Base-by-base conservation (phyloP, 129 eudicot genomes). In the Glebionis coronaria region DNA sequence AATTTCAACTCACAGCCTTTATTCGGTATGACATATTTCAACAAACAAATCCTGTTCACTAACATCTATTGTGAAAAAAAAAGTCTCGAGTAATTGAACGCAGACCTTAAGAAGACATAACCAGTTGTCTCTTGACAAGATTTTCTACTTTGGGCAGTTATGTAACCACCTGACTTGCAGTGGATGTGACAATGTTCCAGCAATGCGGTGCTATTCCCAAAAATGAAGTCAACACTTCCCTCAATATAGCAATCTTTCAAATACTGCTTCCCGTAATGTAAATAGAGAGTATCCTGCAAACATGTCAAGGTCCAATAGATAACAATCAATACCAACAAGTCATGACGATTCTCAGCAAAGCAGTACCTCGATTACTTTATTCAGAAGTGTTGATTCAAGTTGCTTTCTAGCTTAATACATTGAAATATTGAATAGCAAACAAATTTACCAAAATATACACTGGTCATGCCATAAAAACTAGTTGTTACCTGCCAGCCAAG, bases 171-270 rank as follows among this genome's bases (percentile, higher is more conserved):
- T 20, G 99, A 76, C 55, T 93, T 93, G 87, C 99, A 86, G 81
- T 86, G 97, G 56, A 93, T 89, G 70, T 93, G 99, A 72, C 99
- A 93, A 81, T 89, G 95, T 75, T 93, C 99, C 81, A 93, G 44
- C 46, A 93, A 76, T 47, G 97, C 93, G 44, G 99, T 93, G 77
- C 97, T 93, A 60, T 89, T 93, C 14, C 99, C 99, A 74, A 89
- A 93, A 52, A 93, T 93, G 82, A 93, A 93, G 73, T 89, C 99
- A 12, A 93, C 97, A 49, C 99, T 89, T 73, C 99, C 99, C 72
- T 93, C 97, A 38, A 93, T 88, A 47, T 93, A 93, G 78, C 97
- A 93, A 73, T 93, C 93, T 69, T 81, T 81, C 28, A 93, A 61
- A 79, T 93, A 93, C 77, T 93, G 97, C 71, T 87, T 93, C 68